Conservation (phyloP, 768 basidiomycete genomes). For the Thelephora ganbajun region DNA sequence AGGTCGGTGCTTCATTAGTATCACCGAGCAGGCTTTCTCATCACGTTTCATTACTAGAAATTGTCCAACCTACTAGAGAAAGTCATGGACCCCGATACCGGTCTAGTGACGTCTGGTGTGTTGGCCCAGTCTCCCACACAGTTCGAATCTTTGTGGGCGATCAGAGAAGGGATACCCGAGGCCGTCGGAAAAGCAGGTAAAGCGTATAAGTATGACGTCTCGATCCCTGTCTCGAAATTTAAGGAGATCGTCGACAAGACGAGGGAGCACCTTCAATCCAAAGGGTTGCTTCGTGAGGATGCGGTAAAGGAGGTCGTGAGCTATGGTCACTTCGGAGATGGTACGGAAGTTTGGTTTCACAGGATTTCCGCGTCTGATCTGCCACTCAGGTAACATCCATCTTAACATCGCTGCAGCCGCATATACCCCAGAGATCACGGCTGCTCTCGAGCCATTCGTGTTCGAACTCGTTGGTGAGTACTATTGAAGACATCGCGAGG, state of each 20-base stretch:
- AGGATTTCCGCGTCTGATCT: not conserved
- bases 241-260: constrained; percentile 77
- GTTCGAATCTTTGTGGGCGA: constrained; percentile 78
- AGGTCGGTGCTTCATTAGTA: constrained; percentile 33
- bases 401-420: constrained; percentile 77
- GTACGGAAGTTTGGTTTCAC: constrained; percentile 28
- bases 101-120: constrained; percentile 80
- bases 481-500: not conserved
- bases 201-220: constrained; percentile 94
- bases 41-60: constrained; percentile 43
- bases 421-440: constrained; percentile 74
- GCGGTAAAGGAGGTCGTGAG: constrained; percentile 80
- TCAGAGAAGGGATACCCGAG: constrained; percentile 88
- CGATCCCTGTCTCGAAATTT: constrained; percentile 76
- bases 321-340: constrained; percentile 95
- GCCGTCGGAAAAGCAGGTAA: constrained; percentile 89
- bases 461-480: constrained; percentile 78
- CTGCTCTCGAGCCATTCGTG: constrained; percentile 85
- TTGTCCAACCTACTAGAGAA: constrained; percentile 61
- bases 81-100: constrained; percentile 59
- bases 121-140: constrained; percentile 85
- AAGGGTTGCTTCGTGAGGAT: constrained; percentile 55
- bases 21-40: not conserved
- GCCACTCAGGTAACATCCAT: constrained; percentile 70
- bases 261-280: constrained; percentile 51